Base-by-base conservation (phyloP, 352 stramenopile species). In the Pythium utonaiense region DNA sequence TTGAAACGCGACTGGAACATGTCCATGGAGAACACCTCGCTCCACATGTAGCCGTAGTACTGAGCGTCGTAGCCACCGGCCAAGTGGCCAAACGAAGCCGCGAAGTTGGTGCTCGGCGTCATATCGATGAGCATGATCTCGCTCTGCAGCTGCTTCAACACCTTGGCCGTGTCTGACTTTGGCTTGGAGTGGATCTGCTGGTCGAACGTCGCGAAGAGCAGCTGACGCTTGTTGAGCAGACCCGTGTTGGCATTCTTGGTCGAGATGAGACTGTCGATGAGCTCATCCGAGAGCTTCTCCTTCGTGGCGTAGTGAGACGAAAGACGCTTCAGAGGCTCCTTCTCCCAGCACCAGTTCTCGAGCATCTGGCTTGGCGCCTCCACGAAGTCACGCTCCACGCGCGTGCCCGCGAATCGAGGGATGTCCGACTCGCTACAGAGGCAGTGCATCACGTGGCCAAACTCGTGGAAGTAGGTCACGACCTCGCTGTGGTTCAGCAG, bases 331-430 rank as follows among this genome's bases (percentile, higher is more conserved):
- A 97, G 62, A 24, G 86, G 77, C 56, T 80, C 75, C 69, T 92
- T 90, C 68, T 96, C 79, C 87, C 89, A 96, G 62, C 77, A 91
- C 88, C 88, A 97, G 71, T 96, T 95, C 62, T 96, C 89, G 17
- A 96, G 78, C 85, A 97, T 95, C 64, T 97, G 89, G 57, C 76
- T 92, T 34, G 89, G 89, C n/a, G 89, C 87, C 70, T 97, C 88
- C 21, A 96, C 86, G 47, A 97, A 96, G 62, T 97, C 89, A 42
- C 81, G 77, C 70, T 92, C 83, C 27, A 93, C 78, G 47, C 86
- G 73, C 49, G 86, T 83, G 55, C 88, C 80, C n/a, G 78, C 75
- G 67, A 91, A 88, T 54, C 77, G 74, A 40, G 88, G 69, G 66
- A 96, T 86, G 55, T 84, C 64, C 44, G 85, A 69, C 66, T 96